phyloP scores from a whole-genome alignment of 208 protist genomes.

The Wallacemonas rigidus region DNA sequence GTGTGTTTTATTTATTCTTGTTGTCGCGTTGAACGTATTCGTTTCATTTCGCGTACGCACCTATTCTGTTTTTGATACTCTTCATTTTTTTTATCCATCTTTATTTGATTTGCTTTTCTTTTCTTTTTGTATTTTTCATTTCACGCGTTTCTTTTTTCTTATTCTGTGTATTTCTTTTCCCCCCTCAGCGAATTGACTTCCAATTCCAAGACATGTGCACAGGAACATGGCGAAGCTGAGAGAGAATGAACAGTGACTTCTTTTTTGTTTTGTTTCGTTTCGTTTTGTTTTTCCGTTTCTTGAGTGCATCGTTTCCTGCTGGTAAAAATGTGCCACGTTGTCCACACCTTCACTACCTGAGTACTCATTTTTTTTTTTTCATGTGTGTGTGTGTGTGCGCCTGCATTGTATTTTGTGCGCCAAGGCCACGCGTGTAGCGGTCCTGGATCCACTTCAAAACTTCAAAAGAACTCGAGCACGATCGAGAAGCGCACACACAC shows the following conservation, averaged over 20 bases:
- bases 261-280: slow-evolving; percentile 13
- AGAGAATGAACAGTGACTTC: background rate
- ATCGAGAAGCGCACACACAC: no score
- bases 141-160: background rate
- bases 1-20: no score
- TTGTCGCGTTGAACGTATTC: no score
- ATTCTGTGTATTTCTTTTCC: background rate
- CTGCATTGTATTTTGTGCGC: background rate
- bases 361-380: slow-evolving; percentile 9
- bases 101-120: no score
- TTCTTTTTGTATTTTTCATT: background rate
- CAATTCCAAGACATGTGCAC: background rate
- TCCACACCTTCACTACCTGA: background rate
- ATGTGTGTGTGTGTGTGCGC: slow-evolving; percentile 13
- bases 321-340: background rate
- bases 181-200: no score
- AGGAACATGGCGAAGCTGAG: no score
- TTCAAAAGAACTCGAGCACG: no score
- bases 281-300: slow-evolving; percentile 2
- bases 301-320: background rate
- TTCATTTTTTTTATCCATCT: background rate
- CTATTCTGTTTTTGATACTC: no score
- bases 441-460: no score
- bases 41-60: no score
- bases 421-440: no score